Percentiles rank a stretch among this genome's conserved stretches.
Conservation (phyloP, 257 asterid species). For the Lithospermum erythrorhizon region DNA sequence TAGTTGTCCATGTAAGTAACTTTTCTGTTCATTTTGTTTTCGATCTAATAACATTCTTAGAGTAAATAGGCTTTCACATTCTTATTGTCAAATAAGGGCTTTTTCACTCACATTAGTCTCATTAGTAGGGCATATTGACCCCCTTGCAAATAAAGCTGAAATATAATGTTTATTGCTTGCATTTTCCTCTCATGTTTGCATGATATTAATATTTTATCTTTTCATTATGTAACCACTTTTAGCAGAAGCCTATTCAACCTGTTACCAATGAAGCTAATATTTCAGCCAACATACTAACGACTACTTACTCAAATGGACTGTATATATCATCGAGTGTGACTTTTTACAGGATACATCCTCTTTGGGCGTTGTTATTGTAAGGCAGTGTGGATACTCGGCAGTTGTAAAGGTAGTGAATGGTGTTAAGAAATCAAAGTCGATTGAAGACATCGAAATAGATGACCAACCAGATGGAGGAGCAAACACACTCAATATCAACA, state of each 20-base stretch:
- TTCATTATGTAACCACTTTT: not conserved
- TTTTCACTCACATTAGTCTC: not conserved
- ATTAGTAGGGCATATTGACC: not conserved
- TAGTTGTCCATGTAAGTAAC: constrained; percentile 69
- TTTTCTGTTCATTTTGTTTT: constrained; percentile 4
- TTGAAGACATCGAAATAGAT: constrained; percentile 48
- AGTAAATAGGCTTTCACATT: not conserved
- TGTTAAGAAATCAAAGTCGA: constrained; percentile 36
- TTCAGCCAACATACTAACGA: not conserved
- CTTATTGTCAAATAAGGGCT: not conserved
- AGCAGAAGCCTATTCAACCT: not conserved
- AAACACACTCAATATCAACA: constrained; percentile 82
- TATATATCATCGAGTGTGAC: not conserved
- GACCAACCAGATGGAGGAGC: constrained; percentile 95
- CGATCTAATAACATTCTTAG: not conserved
- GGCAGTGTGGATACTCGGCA: constrained; percentile 85
- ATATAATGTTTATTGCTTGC: not conserved
- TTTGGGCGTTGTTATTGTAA: constrained; percentile 55
- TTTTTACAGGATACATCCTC: constrained; percentile 75
- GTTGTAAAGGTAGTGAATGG: constrained; percentile 62
- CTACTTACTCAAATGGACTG: not conserved
- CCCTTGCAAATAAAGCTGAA: not conserved
- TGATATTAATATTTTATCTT: not conserved
- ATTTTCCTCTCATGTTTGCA: not conserved
- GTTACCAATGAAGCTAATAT: not conserved